Percentiles rank a stretch among this genome's conserved stretches.
Conservation (phyloP, 306 rosid species). For the Quercus parvula region DNA sequence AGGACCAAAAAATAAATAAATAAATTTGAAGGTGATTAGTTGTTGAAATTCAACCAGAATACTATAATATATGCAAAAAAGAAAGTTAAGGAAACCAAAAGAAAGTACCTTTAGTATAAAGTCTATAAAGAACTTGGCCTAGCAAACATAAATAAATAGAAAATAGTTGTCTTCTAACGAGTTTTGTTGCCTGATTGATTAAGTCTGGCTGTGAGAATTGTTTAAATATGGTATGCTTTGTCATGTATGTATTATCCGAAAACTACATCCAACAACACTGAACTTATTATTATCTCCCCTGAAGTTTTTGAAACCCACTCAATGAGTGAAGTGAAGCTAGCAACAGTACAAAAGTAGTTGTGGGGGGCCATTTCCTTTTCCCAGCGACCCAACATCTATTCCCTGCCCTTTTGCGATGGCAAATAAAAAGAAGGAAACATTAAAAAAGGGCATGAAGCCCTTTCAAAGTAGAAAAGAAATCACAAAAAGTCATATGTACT, state of each 20-base stretch:
- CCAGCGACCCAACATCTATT: conserved; percentile 27
- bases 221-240: background rate
- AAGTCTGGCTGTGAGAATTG: background rate
- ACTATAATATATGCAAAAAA: background rate
- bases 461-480: conserved; percentile 1
- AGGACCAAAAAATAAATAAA: background rate
- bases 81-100: background rate
- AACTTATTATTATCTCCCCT: background rate
- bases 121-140: background rate
- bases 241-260: background rate
- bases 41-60: background rate
- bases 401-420: conserved; percentile 16
- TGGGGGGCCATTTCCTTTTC: conserved; percentile 21
- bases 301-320: background rate
- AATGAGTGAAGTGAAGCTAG: background rate
- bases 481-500: conserved; percentile 19
- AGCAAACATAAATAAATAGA: background rate
- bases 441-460: background rate
- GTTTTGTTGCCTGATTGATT: background rate
- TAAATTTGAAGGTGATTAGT: background rate
- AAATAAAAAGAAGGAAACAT: background rate
- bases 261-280: background rate
- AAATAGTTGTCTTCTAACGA: background rate
- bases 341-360: conserved; percentile 24
- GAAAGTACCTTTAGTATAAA: background rate